Base-by-base conservation (phyloP, 352 stramenopile species). In the Blastocystis sp. region DNA sequence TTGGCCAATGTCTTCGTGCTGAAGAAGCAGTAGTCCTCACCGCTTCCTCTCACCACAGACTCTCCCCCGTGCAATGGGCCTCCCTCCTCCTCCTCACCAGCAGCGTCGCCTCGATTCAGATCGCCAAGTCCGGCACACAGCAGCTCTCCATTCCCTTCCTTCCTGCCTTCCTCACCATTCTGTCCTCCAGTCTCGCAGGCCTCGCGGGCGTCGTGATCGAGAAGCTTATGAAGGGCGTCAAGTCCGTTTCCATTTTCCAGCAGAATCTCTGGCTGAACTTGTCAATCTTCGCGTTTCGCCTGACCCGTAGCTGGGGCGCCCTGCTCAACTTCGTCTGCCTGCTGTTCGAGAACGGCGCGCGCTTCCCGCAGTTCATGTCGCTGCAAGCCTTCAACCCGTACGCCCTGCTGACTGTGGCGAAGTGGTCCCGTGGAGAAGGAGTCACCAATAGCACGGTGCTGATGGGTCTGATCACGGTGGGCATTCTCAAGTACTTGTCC, bases 231-330 rank as follows among this genome's bases (percentile, higher is more conserved):
- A 88, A 88, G 48, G 68, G 68, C 9, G 62, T 69, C 43, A 78
- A 54, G 45, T 28, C 34, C 24, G 34, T 88, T 1, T 88, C 78
- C 0, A 79, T 88, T 42, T 88, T 88, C 43, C 78, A 88, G 34
- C 78, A 88, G 78, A 88, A 79, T 28, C 60, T 88, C 24, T 88
- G 78, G 78, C 60, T 88, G 28, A 79, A 78, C n/a, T 88, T 88
- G 78, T 88, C 34, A 10, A 6, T 24, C 28, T 79, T n/a, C 1
- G 62, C 7, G 4, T 11, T 60, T 11, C 24, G 54, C 40, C n/a
- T 70, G 2, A 68, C 28, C 1, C 64, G 7, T 69, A 84, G 74
- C 48, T 84, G 74, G 74, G 57, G 74, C 21, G 74, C 57, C 10
- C 14, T 68, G 4, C 43, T 84, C 34, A 84, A 84, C 45, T 84